A percentile compares a stretch with the other conserved stretches of the same genome.
These are phyloP conservation scores for Vanderwaltozyma yarrowii DNA, from an alignment of 805 yeast species.

Conservation along the genomic window DNA sequence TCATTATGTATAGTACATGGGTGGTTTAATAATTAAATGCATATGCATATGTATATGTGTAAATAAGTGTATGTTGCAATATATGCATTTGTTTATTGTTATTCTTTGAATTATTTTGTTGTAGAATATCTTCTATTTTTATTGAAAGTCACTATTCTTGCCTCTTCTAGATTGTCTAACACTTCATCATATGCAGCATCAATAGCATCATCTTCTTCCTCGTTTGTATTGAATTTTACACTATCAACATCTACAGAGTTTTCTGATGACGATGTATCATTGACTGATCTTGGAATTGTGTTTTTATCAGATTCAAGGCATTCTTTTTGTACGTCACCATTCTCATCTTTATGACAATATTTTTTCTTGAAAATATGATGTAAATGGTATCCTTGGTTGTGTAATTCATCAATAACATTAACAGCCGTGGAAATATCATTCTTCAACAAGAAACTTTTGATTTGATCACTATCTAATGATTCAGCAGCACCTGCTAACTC, in stretches of 20 bases:
- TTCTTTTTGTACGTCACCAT: no score
- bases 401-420: constrained; percentile 29
- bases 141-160: constrained; percentile 11
- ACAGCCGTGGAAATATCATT: constrained; percentile 31
- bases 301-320: no score
- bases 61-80: no score
- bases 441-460: constrained; percentile 27
- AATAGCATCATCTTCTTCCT: constrained; percentile 22
- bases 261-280: no score
- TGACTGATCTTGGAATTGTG: no score
- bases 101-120: no score
- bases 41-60: no score
- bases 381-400: constrained; percentile 31
- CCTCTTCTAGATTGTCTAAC: constrained; percentile 30
- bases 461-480: constrained; percentile 28
- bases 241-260: no score
- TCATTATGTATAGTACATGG: no score
- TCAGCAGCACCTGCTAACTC: constrained; percentile 23
- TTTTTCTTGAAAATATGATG: constrained; percentile 25
- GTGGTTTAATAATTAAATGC: no score
- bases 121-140: background rate
- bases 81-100: no score
- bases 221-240: background rate
- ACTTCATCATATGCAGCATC: constrained; percentile 34
- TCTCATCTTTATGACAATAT: no score